phyloP scores from a whole-genome alignment of 78 protist species.

The Capsaspora owczarzaki region DNA sequence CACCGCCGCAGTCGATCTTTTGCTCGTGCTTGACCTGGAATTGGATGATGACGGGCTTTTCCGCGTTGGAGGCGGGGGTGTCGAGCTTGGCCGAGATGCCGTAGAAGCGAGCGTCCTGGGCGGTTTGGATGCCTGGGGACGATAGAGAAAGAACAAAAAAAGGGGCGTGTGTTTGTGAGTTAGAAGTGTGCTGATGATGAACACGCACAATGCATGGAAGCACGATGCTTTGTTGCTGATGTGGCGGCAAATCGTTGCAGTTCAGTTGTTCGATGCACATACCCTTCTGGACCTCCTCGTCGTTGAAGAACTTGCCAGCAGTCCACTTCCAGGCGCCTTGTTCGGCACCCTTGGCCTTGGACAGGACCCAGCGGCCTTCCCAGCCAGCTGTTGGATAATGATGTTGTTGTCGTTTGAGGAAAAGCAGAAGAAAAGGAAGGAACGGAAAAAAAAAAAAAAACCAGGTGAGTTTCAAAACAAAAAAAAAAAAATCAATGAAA shows the following conservation, averaged over 20 bases:
- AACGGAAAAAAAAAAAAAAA: no score
- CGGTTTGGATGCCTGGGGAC: constrained; percentile 57
- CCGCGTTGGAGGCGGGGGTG: constrained; percentile 49
- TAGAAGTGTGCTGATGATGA: neutral
- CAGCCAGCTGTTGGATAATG: constrained; percentile 42
- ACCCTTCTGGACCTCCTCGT: constrained; percentile 63
- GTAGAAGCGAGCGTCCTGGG: constrained; percentile 79
- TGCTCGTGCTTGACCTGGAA: constrained; percentile 91
- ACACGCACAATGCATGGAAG: no score
- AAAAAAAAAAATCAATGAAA: no score
- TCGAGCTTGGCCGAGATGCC: constrained; percentile 60
- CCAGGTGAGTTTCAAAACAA: no score
- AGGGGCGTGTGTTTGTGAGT: neutral
- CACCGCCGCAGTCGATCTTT: constrained; percentile 86
- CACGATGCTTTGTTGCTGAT: no score
- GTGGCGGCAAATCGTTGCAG: no score
- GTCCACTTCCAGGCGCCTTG: constrained; percentile 59
- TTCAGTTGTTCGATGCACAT: no score
- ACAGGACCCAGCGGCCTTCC: constrained; percentile 61
- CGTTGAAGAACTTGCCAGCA: constrained; percentile 71
- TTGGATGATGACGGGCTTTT: constrained; percentile 41
- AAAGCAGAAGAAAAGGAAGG: no score
- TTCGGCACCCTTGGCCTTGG: constrained; percentile 48
- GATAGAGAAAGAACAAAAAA: neutral
- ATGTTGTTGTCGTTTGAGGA: no score